Conservation (phyloP, 805 yeast genomes). For the Huiozyma naganishii region DNA sequence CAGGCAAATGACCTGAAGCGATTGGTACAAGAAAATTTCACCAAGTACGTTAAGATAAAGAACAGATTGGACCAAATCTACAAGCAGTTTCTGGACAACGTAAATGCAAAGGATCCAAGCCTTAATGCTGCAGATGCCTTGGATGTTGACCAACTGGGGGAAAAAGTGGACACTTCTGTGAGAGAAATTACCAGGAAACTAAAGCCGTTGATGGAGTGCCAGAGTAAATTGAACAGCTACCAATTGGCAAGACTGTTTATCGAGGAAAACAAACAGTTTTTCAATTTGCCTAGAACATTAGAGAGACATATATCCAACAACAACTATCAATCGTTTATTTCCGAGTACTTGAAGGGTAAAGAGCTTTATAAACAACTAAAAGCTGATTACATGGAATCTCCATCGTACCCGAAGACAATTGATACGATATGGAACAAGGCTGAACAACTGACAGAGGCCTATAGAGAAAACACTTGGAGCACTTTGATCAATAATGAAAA, state of each 20-base stretch:
- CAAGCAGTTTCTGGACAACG: constrained; percentile 34
- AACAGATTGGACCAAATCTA: constrained; percentile 52
- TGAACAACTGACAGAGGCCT: constrained; percentile 41
- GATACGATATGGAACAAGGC: constrained; percentile 48
- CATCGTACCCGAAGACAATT: constrained; percentile 27
- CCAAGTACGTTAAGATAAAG: constrained; percentile 54
- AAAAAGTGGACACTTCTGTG: constrained; percentile 38
- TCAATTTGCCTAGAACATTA: constrained; percentile 47
- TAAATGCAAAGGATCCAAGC: constrained; percentile 8
- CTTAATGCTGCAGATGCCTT: constrained; percentile 10
- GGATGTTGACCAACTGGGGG: constrained; percentile 29
- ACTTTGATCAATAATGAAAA: constrained; percentile 20
- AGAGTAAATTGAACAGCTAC: constrained; percentile 38
- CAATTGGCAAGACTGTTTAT: constrained; percentile 40
- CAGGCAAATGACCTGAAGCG: constrained; percentile 40
- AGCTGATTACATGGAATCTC: neutral
- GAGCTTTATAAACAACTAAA: constrained; percentile 16
- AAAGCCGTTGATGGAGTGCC: constrained; percentile 48
- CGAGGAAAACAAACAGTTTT: constrained; percentile 40
- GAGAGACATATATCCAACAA: constrained; percentile 33
- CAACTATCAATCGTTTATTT: constrained; percentile 48
- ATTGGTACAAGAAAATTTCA: constrained; percentile 49
- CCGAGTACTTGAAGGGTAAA: constrained; percentile 46
- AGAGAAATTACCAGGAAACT: constrained; percentile 42
- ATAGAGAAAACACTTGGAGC: constrained; percentile 45